phyloP scores from a whole-genome alignment of 2,329 filamentous ascomycete species.

The Colletotrichum agaves region DNA sequence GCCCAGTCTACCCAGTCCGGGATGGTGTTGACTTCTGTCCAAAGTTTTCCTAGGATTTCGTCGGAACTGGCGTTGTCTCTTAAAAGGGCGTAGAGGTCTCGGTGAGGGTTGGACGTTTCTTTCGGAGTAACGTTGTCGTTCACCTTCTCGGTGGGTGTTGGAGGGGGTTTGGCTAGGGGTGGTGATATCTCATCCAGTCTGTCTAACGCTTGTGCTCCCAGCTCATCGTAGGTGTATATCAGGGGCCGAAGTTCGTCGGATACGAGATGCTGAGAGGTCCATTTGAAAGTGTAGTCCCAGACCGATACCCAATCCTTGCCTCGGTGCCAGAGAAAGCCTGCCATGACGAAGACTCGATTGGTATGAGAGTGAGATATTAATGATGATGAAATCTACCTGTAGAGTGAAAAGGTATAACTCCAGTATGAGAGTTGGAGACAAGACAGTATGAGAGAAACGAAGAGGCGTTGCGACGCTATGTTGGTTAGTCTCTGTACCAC shows the following conservation, averaged over 20 bases:
- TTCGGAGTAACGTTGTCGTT: slow-evolving; percentile 44
- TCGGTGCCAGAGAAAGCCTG: slow-evolving; percentile 30
- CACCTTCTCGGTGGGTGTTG: slow-evolving; percentile 47
- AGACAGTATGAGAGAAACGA: neutral
- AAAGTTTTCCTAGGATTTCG: slow-evolving; percentile 65
- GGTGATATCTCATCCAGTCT: slow-evolving; percentile 71
- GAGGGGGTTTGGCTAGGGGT: slow-evolving; percentile 41
- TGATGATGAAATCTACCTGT: neutral
- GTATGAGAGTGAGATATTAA: neutral
- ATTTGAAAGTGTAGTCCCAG: slow-evolving; percentile 77
- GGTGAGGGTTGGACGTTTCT: slow-evolving; percentile 43
- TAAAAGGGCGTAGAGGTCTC: slow-evolving; percentile 74
- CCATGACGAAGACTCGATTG: slow-evolving; percentile 7
- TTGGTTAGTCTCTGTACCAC: neutral
- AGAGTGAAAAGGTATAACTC: neutral
- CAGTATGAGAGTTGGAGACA: neutral
- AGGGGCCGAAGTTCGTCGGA: slow-evolving; percentile 68
- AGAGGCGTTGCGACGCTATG: neutral
- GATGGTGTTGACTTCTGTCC: slow-evolving; percentile 73
- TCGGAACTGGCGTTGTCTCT: slow-evolving; percentile 67
- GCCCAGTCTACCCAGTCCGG: slow-evolving; percentile 83
- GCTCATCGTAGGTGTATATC: slow-evolving; percentile 74
- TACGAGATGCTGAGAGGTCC: slow-evolving; percentile 72
- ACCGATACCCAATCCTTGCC: slow-evolving; percentile 39
- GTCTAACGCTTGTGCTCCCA: slow-evolving; percentile 74